Conservation (phyloP, 208 protist species). For the Leishmania aethiopica region DNA sequence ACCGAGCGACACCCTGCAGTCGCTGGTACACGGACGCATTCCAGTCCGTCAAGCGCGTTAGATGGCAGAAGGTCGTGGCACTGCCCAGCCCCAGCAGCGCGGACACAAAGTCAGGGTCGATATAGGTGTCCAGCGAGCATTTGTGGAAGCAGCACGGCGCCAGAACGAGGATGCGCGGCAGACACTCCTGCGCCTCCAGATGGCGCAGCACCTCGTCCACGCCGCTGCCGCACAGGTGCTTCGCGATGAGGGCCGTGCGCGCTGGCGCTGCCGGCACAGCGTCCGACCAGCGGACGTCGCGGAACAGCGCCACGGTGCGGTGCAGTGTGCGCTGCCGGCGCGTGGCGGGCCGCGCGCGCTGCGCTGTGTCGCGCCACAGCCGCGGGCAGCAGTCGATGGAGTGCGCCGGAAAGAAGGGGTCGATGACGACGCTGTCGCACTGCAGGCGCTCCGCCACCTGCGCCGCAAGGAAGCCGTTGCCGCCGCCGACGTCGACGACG, state of each 20-base stretch:
- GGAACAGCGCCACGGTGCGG: conserved; percentile 47
- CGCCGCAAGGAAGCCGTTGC: conserved; percentile 82
- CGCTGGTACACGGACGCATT: conserved; percentile 62
- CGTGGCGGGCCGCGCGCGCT: conserved; percentile 32
- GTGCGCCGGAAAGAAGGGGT: conserved; percentile 71
- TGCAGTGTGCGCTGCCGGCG: conserved; percentile 35
- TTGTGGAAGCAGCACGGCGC: conserved; percentile 84
- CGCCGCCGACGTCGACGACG: conserved; percentile 82
- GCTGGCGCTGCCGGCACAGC: conserved; percentile 39
- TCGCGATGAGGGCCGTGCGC: conserved; percentile 63
- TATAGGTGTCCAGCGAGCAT: conserved; percentile 57
- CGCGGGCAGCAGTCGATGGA: conserved; percentile 73
- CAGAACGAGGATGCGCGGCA: conserved; percentile 70
- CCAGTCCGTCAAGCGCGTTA: conserved; percentile 74
- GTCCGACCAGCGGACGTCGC: conserved; percentile 50
- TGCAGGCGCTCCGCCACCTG: conserved; percentile 60
- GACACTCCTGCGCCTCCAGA: conserved; percentile 45
- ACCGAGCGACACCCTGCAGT: background rate
- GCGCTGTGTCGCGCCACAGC: conserved; percentile 52
- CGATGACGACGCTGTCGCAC: conserved; percentile 71
- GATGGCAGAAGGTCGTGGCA: conserved; percentile 33
- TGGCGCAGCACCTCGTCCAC: conserved; percentile 72
- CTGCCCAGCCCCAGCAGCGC: conserved; percentile 34
- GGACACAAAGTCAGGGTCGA: conserved; percentile 52
- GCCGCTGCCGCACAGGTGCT: conserved; percentile 84